Base-by-base conservation (phyloP, 1,284 basidiomycete species). In the Caloboletus inedulis region DNA sequence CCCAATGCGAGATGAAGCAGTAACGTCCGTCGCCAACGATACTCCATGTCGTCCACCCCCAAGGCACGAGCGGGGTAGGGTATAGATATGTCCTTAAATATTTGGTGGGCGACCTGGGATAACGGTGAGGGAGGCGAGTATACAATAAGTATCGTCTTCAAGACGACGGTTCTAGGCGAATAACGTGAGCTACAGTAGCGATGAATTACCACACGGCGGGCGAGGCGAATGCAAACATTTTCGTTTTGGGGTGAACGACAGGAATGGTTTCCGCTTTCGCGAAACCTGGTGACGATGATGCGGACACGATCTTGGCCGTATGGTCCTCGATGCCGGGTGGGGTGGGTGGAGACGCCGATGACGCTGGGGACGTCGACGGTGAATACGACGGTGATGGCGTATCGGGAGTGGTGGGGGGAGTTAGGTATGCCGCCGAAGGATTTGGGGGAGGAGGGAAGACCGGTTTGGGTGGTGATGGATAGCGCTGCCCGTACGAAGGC, bases 301-400 rank as follows among this genome's bases (percentile, higher is more conserved):
- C 68, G 0, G 72, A 72, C 0, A 73, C 74, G 25, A 83, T 78
- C 62, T 77, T 75, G 2, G 75, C 74, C 2, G 66, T 70, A 40
- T 69, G 64, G 48, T 80, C 75, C 49, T 77, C 78, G 56, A 72
- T 70, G 14, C 77, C 74, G 2, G 73, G 66, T 0, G 81, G 81
- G 2, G 82, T 83, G 8, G 75, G 73, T 0, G 81, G 81, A 13
- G 81, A 79, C 0, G 72, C 77, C 1, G 79, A 77, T 1, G 79
- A 80, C 3, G 81, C 79, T 1, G 80, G 79, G 0, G 80, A 79
- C 0, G 78, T 74, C 18, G 77, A 76, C 0, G 69, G 73, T 1
- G 79, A 78, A 55, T 74, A 78, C 0, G 74, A 77, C 0, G 76
- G 71, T 1, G 78, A 74, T 0, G 75, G 79, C 0, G 79, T 79